Evolutionary conservation across 495 filamentous ascomycete species (phyloP).

Genomic region (Talaromyces thailandensis): DNA sequence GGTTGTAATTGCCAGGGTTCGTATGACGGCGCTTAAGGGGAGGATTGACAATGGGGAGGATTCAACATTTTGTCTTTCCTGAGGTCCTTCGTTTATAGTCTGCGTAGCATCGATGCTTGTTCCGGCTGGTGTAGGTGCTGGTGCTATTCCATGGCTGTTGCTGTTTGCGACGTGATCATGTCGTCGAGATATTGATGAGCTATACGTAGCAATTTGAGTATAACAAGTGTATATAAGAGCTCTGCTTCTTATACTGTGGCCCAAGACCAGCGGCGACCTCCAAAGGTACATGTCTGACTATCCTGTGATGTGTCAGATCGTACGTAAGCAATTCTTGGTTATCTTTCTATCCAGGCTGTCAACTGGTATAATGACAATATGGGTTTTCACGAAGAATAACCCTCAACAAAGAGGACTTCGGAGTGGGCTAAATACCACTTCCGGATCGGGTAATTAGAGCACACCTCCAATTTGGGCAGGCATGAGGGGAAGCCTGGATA

Average conservation of each 20-base stretch:
- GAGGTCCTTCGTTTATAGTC: neutral
- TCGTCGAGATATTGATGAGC: neutral
- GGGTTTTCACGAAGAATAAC: too few relatives aligned
- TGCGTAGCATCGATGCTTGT: neutral
- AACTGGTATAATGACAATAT: too few relatives aligned
- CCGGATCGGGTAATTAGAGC: slow-evolving; percentile 1
- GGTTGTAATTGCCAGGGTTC: slow-evolving; percentile 62
- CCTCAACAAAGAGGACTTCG: too few relatives aligned
- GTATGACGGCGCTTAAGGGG: slow-evolving; percentile 57
- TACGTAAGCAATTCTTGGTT: neutral
- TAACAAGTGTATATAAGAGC: neutral
- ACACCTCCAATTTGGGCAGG: neutral
- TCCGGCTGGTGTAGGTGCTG: neutral
- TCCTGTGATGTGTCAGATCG: too few relatives aligned
- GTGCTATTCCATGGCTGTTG: neutral
- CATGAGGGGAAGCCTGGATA: neutral
- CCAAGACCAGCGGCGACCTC: neutral
- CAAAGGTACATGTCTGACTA: neutral
- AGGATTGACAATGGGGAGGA: slow-evolving; percentile 52
- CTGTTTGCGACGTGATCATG: neutral
- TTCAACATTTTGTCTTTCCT: neutral
- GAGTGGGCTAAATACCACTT: neutral
- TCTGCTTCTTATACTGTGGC: neutral
- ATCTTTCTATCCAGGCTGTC: neutral
- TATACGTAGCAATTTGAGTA: neutral